Conservation (phyloP, 371 early-diverging fungal species). For the Saksenaea oblongispora region DNA sequence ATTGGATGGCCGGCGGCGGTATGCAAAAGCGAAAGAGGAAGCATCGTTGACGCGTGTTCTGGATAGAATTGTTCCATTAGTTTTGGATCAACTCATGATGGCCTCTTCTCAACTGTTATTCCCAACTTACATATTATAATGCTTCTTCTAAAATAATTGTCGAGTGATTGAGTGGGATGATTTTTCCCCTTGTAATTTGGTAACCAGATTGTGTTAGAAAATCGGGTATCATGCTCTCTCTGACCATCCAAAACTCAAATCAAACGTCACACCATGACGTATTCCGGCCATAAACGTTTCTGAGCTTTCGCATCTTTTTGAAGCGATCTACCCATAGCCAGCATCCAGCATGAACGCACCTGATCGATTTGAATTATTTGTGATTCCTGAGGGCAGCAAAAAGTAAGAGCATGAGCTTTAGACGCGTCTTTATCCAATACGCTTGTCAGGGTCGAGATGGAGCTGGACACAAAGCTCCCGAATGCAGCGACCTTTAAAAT, state of each 20-base stretch:
- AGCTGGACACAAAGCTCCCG: slow-evolving; percentile 88
- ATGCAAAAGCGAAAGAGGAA: slow-evolving; percentile 90
- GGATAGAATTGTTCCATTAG: background rate
- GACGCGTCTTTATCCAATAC: background rate
- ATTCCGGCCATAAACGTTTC: too few relatives aligned
- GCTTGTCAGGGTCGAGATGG: slow-evolving; percentile 71
- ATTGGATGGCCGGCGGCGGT: slow-evolving; percentile 91
- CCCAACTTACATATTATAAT: background rate
- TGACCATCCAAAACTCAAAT: too few relatives aligned
- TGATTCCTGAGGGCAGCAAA: slow-evolving; percentile 86
- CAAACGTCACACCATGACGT: too few relatives aligned
- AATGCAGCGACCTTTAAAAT: slow-evolving; percentile 94
- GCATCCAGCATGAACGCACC: slow-evolving; percentile 82
- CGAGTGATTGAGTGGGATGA: too few relatives aligned
- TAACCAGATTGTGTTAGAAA: too few relatives aligned
- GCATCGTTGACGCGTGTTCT: slow-evolving; percentile 40
- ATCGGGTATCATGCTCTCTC: too few relatives aligned
- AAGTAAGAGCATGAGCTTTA: slow-evolving; percentile 59
- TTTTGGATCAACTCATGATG: background rate
- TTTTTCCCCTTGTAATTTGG: too few relatives aligned
- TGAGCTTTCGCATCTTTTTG: background rate
- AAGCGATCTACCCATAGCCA: background rate
- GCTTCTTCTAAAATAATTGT: too few relatives aligned
- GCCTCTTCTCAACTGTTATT: background rate
- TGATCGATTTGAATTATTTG: slow-evolving; percentile 87